Base-by-base conservation (phyloP, 768 basidiomycete genomes). In the Auriscalpium microsporum region DNA sequence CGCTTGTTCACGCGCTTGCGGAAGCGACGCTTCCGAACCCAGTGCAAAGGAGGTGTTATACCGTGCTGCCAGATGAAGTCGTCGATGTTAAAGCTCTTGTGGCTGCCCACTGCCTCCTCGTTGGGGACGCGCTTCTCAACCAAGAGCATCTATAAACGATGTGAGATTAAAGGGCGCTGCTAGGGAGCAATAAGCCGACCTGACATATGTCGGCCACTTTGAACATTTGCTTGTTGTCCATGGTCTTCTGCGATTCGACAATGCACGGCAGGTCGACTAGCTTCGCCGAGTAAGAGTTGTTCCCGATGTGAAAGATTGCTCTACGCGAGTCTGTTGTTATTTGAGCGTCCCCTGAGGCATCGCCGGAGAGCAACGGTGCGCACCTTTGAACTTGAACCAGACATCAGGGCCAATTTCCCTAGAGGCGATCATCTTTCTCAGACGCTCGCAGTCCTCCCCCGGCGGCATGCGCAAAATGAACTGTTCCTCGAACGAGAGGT, bases 171-270 rank as follows among this genome's bases (percentile, higher is more conserved):
- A 56, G 11, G 35, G n/a, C 10, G 50, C 57, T 23, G 42, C 69
- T 55, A 35, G 54, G 50, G 47, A 40, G 50, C 21, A 38, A 49
- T 47, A 48, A 19, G 53, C 53, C 42, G 63, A 93, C 92, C 82
- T 96, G 94, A 73, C 90, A 95, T 72, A 99, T 95, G 68, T 99
- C 96, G 40, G 94, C 94, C 7, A 94, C 90, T 71, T 99, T 99
- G 77, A 98, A 96, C 83, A 96, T 87, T 65, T 96, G 93, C 68
- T 94, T 93, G 68, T 86, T 89, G 71, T 98, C 96, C 50, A 95
- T 71, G 2, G 95, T 93, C 76, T 97, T 97, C 70, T 98, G 94
- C 11, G 90, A 82, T 66, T 99, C 96, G 59, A 94, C 78, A 51
- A 99, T 82, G 69, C 90, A 90, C 2, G 96, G 96, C 46, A 99